These are phyloP conservation scores for Tolypocladium album DNA, from an alignment of 2,329 filamentous ascomycete genomes.

Conservation along the genomic window DNA sequence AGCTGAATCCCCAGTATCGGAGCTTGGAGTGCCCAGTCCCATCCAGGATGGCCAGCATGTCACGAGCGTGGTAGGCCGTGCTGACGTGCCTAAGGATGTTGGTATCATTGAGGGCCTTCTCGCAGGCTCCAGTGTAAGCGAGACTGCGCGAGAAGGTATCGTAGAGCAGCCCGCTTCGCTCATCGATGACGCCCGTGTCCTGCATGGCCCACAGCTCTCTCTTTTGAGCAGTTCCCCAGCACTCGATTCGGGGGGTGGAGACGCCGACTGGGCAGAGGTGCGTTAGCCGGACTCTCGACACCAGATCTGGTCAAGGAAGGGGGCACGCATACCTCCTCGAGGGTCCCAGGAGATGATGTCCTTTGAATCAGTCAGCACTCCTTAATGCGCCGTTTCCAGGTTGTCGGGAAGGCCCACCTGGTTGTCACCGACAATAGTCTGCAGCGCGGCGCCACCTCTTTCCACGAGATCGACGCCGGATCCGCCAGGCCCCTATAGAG, in stretches of 20 bases:
- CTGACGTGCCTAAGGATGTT: constrained; percentile 29
- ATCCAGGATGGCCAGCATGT: constrained; percentile 35
- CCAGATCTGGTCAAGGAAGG: too few relatives aligned
- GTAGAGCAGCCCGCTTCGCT: constrained; percentile 32
- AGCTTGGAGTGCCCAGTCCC: constrained; percentile 30
- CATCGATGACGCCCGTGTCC: constrained; percentile 33
- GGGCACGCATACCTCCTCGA: constrained; percentile 26
- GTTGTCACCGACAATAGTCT: constrained; percentile 35
- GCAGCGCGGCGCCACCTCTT: constrained; percentile 20
- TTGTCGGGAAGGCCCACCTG: constrained; percentile 17
- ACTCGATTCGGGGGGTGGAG: constrained; percentile 39
- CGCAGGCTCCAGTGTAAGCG: constrained; percentile 32
- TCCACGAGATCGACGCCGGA: constrained; percentile 28
- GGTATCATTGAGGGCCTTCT: constrained; percentile 22
- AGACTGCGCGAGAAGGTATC: constrained; percentile 31
- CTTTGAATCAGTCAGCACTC: constrained; percentile 6
- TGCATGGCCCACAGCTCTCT: constrained; percentile 31
- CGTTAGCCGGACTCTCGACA: neutral
- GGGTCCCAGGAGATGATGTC: constrained; percentile 42
- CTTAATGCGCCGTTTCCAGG: neutral
- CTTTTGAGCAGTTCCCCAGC: constrained; percentile 33
- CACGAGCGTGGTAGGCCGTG: constrained; percentile 32
- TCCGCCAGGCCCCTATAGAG: constrained; percentile 34
- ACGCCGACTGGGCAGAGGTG: constrained; percentile 25
- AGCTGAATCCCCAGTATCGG: constrained; percentile 44